A percentile compares a stretch with the other conserved stretches of the same genome.
Conservation (phyloP, 768 basidiomycete species). For the Trametes maxima region DNA sequence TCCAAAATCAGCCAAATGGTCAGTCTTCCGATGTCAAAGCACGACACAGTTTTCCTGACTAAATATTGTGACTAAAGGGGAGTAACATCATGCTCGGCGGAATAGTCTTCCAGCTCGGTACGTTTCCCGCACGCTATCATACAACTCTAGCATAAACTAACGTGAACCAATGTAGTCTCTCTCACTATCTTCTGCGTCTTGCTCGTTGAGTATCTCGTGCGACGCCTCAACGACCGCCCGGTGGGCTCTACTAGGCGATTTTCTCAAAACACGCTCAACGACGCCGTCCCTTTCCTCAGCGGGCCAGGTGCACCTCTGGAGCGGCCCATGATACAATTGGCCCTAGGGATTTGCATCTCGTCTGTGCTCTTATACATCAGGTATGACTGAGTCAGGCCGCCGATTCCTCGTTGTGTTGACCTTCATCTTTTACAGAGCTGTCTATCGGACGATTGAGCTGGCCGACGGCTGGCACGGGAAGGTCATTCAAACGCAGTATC, state of each 20-base stretch:
- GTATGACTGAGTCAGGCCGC: background rate
- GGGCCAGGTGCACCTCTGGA: background rate
- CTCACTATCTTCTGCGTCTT: conserved; percentile 1
- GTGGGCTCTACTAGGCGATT: conserved; percentile 16
- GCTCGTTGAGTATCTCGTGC: background rate
- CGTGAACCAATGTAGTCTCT: background rate
- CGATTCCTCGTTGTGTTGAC: background rate
- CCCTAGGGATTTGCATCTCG: conserved; percentile 2
- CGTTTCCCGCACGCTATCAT: background rate
- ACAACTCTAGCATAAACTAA: background rate
- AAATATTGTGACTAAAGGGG: background rate
- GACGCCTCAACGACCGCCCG: conserved; percentile 1
- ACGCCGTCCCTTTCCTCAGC: background rate
- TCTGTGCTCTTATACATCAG: conserved; percentile 14
- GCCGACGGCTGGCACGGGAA: conserved; percentile 51
- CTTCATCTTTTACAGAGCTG: conserved; percentile 32
- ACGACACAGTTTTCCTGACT: background rate
- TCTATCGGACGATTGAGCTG: conserved; percentile 53
- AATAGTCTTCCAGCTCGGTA: conserved; percentile 29
- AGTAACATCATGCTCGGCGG: conserved; percentile 33
- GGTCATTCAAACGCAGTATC: conserved; percentile 38
- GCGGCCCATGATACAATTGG: background rate
- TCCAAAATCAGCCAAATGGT: background rate
- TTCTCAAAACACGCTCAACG: background rate
- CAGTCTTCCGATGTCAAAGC: background rate